These are phyloP conservation scores for Grosmannia clavigera DNA, from an alignment of 2,329 filamentous ascomycete genomes.

Conservation along the genomic window DNA sequence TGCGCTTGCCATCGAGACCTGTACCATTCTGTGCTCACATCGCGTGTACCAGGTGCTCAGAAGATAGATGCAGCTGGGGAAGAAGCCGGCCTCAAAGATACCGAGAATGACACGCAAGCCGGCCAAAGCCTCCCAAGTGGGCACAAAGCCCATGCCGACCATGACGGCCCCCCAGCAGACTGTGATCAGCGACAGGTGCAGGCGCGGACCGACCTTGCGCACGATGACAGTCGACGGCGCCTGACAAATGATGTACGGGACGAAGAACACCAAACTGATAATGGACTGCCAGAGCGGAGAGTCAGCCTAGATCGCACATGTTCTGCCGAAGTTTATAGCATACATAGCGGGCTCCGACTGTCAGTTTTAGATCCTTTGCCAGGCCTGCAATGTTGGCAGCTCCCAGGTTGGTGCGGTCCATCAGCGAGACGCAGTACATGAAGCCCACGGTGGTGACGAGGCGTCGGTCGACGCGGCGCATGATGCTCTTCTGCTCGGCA, in stretches of 20 bases:
- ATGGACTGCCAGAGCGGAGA: slow-evolving; percentile 32
- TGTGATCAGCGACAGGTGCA: slow-evolving; percentile 41
- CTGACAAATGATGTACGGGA: slow-evolving; percentile 60
- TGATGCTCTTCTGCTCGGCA: slow-evolving; percentile 53
- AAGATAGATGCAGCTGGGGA: slow-evolving; percentile 58
- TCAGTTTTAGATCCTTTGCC: slow-evolving; percentile 31
- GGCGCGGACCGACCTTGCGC: slow-evolving; percentile 51
- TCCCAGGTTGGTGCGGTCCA: slow-evolving; percentile 71
- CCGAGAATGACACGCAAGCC: slow-evolving; percentile 48
- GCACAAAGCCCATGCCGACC: slow-evolving; percentile 53
- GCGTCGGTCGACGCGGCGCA: slow-evolving; percentile 55
- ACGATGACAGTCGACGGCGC: slow-evolving; percentile 58
- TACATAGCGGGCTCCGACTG: slow-evolving; percentile 31
- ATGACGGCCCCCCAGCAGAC: slow-evolving; percentile 48
- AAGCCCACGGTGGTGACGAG: slow-evolving; percentile 48
- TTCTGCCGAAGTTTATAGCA: slow-evolving; percentile 9
- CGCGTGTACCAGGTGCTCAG: slow-evolving; percentile 64
- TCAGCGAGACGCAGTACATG: slow-evolving; percentile 64
- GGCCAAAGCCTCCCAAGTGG: slow-evolving; percentile 37
- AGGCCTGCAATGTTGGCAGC: slow-evolving; percentile 60
- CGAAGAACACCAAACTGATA: slow-evolving; percentile 61
- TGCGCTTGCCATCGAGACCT: not conserved
- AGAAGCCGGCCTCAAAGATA: slow-evolving; percentile 57
- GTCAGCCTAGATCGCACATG: not conserved
- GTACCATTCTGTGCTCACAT: slow-evolving; percentile 29